Base-by-base conservation (phyloP, 1,284 basidiomycete species). In the Ceratobasidium sp. region DNA sequence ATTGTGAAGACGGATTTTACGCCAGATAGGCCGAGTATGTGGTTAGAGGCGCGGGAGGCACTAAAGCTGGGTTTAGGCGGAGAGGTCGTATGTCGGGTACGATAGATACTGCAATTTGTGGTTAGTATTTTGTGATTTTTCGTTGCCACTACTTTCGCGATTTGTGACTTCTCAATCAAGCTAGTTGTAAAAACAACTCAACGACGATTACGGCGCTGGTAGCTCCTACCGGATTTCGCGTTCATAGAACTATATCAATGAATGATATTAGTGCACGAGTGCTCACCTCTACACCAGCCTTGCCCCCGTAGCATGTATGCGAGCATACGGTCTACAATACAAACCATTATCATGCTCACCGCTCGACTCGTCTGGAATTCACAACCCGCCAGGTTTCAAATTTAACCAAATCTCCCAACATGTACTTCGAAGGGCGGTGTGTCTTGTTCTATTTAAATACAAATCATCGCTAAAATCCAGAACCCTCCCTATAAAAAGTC, bases 71-170 rank as follows among this genome's bases (percentile, higher is more conserved):
- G 88, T 78, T 80, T 94, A 20, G 84, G 87, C 7, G 93, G 93
- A 23, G 93, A 94, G 83, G 89, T 94, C 20, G 86, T 95, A 17
- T 94, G 93, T 84, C 87, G 94, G 78, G 93, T 92, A 64, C 87
- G 90, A 79, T 93, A 79, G 82, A 74, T 9, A 44, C 56, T 28
- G 15, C n/a, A 23, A 10, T 62, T 50, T 50, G 17, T 50, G 33
- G 59, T 62, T 62, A 33, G 33, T 40, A 12, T 10, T 38, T 50
- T 20, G 48, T 33, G 33, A 33, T 33, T 33, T 33, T 33, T 33
- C 33, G 33, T 33, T 33, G 33, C 33, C 33, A 33, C 33, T 33
- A 4, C 33, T 33, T 33, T 33, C 33, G 33, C 33, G 33, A 33
- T 33, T 33, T 33, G 33, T 33, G 33, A 33, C 33, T 33, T 33